A percentile compares a stretch with the other conserved stretches of the same genome.
Evolutionary conservation across 441 rosid genomes (phyloP).

Genomic region (Adansonia gregorii): DNA sequence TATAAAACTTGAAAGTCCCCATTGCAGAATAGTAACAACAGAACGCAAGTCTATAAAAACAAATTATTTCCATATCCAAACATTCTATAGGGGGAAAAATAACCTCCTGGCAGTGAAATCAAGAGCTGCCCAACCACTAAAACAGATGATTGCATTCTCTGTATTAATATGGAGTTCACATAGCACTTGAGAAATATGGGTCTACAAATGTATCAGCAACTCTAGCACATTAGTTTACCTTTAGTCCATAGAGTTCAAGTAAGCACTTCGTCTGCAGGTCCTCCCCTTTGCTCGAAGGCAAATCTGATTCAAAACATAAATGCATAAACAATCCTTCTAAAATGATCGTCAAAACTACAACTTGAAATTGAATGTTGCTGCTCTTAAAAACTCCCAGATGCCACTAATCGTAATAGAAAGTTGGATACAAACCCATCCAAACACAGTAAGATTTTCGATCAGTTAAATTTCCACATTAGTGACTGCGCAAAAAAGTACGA

Average conservation of each 20-base stretch:
- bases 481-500: constrained; percentile 1
- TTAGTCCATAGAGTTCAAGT: constrained; percentile 91
- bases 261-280: constrained; percentile 92
- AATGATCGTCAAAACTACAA: constrained; percentile 13
- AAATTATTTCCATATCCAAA: constrained; percentile 1
- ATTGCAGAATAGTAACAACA: background rate
- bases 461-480: background rate
- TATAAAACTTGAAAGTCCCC: background rate
- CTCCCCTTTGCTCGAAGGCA: constrained; percentile 92
- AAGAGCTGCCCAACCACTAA: background rate
- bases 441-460: background rate
- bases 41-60: constrained; percentile 14
- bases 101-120: background rate
- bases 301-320: constrained; percentile 53
- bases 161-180: background rate
- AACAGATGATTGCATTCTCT: background rate
- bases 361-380: background rate
- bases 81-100: background rate
- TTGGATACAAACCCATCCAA: background rate
- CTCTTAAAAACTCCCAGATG: constrained; percentile 10
- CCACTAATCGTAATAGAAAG: background rate
- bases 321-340: constrained; percentile 28
- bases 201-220: background rate
- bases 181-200: constrained; percentile 16
- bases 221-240: constrained; percentile 54